Evolutionary conservation across 2,329 filamentous ascomycete genomes (phyloP).

Genomic region (Cadophora luteo-olivacea): DNA sequence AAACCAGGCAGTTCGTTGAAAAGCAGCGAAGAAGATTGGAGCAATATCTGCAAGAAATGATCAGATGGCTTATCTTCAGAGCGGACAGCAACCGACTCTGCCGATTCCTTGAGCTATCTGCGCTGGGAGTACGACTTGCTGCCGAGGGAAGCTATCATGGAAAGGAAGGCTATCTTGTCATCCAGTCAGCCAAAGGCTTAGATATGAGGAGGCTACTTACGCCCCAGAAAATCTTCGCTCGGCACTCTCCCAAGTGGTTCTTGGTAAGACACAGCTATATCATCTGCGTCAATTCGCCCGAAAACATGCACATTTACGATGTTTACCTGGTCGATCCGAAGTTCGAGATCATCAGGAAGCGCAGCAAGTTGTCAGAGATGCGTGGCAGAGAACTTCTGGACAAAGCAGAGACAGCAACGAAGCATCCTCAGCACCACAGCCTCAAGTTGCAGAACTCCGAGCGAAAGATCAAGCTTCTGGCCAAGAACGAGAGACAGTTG

Average conservation of each 20-base stretch:
- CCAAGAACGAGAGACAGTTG: conserved; percentile 87
- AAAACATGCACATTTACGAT: conserved; percentile 98
- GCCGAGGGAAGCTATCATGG: conserved; percentile 97
- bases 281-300: conserved; percentile 96
- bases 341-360: conserved; percentile 82
- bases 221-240: conserved; percentile 77
- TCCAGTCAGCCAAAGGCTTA: conserved; percentile 87
- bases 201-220: conserved; percentile 84
- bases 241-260: conserved; percentile 96
- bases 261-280: conserved; percentile 97
- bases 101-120: conserved; percentile 94
- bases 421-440: conserved; percentile 74
- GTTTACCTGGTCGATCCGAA: conserved; percentile 95
- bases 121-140: conserved; percentile 89
- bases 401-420: conserved; percentile 45
- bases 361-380: conserved; percentile 59
- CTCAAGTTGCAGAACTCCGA: conserved; percentile 91
- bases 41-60: conserved; percentile 90
- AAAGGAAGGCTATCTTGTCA: conserved; percentile 93
- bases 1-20: conserved; percentile 68
- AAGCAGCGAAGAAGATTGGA: conserved; percentile 86
- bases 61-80: conserved; percentile 95
- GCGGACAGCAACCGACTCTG: conserved; percentile 95
- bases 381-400: conserved; percentile 65
- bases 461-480: conserved; percentile 88